Base-by-base conservation (phyloP, 139 green algal genomes). In the Monoraphidium neglectum region DNA sequence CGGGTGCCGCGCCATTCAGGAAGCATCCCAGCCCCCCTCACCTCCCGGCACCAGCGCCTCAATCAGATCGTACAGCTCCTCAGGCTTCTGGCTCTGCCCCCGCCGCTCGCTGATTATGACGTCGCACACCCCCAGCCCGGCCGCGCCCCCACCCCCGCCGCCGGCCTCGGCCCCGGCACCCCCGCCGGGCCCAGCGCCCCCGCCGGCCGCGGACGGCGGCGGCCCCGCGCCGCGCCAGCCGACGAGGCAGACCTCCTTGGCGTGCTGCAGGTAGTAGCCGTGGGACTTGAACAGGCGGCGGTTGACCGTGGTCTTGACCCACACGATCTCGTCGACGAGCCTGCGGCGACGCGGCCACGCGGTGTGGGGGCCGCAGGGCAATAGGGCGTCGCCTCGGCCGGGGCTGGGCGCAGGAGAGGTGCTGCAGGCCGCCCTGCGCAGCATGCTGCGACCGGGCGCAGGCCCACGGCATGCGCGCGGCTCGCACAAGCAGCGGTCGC, bases 1-100 rank as follows among this genome's bases (percentile, higher is more conserved):
- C n/a, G n/a, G n/a, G n/a, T n/a, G n/a, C n/a, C n/a, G n/a, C n/a
- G n/a, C n/a, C n/a, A n/a, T n/a, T 43, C 43, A 5, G 32, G 16
- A 4, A 64, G 68, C 4, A 8, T 40, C 32, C 40, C 28, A 12
- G 0, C 36, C 8, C 76, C 57, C 26, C 61, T 40, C 32, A 88
- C 92, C 93, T 40, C 90, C 84, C 4, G 93, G 94, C 66, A 98
- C 94, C 54, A 98, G 87, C 74, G 91, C 70, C 83, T 98, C 94
- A 5, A 98, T 91, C 30, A 98, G 87, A 70, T 97, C 83, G 79
- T 98, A 98, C n/a, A 98, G 96, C 84, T 98, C 94, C 68, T 95
- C 90, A 3, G 94, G 94, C 79, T 98, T 98, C 87, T 98, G 94
- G 85, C 91, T 97, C 86, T 98, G 94, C 3, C 94, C 94, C 18